Conservation (phyloP, 371 early-diverging fungal species). For the Mucor lusitanicus region DNA sequence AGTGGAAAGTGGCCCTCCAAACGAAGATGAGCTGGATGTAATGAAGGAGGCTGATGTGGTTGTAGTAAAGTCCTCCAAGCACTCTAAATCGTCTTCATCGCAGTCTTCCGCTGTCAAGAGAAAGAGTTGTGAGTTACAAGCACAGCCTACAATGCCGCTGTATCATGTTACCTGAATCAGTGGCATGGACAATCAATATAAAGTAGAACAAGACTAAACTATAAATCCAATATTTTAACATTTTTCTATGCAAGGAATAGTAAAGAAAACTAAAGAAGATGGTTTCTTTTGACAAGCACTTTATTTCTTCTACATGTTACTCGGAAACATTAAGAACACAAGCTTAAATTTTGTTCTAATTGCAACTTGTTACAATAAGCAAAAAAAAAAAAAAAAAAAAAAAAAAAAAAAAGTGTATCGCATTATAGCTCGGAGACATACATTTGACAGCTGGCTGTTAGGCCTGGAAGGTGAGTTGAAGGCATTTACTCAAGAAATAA, state of each 20-base stretch:
- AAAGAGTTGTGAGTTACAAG: neutral
- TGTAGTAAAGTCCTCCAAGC: neutral
- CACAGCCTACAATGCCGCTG: too few species aligned
- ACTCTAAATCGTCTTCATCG: slow-evolving; percentile 7
- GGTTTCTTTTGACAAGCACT: neutral
- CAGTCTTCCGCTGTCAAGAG: neutral
- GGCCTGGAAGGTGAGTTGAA: neutral
- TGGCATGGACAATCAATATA: neutral
- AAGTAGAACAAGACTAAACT: neutral
- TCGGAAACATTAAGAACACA: slow-evolving; percentile 1
- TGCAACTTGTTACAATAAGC: neutral
- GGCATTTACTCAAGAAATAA: too few species aligned
- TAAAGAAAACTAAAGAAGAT: neutral
- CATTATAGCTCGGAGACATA: slow-evolving; percentile 4
- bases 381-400: too few species aligned
- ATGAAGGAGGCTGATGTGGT: neutral
- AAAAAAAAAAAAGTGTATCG: neutral
- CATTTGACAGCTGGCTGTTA: neutral
- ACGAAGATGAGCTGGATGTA: neutral
- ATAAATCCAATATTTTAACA: slow-evolving; percentile 2
- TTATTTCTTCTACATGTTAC: neutral
- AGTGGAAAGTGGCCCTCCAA: neutral
- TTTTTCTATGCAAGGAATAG: neutral
- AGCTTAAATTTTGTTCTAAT: neutral
- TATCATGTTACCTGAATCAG: neutral